Conservation (phyloP, 1,139 yeast species). For the Magnusiomyces fungicola region DNA sequence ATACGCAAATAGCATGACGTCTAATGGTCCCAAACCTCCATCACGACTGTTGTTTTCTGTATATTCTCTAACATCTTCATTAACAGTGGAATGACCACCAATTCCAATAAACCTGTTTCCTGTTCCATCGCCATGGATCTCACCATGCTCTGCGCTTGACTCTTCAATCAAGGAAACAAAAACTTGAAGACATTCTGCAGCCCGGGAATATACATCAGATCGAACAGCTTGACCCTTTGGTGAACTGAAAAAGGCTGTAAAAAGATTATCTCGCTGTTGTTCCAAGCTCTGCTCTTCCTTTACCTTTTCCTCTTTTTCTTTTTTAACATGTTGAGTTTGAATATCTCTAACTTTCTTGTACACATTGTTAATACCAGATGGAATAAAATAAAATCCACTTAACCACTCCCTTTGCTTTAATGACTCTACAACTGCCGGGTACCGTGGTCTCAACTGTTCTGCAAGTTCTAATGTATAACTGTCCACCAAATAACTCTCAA, state of each 20-base stretch:
- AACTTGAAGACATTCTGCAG: slow-evolving; percentile 7
- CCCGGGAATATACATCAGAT: slow-evolving; percentile 11
- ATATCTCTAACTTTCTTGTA: neutral
- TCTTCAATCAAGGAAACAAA: slow-evolving; percentile 5
- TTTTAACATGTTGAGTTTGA: neutral
- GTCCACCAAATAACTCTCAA: slow-evolving; percentile 11
- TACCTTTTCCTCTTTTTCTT: neutral
- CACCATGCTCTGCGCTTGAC: slow-evolving; percentile 4
- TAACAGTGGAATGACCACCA: neutral
- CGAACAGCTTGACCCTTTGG: slow-evolving; percentile 9
- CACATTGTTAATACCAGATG: neutral
- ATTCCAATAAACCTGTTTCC: neutral
- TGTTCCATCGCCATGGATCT: neutral
- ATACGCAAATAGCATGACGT: slow-evolving; percentile 24
- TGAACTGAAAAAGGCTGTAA: neutral
- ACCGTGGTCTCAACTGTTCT: slow-evolving; percentile 10
- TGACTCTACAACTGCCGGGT: slow-evolving; percentile 11
- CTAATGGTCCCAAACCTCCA: slow-evolving; percentile 19
- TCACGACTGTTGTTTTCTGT: slow-evolving; percentile 4
- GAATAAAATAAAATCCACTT: neutral
- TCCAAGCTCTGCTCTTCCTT: too few species aligned
- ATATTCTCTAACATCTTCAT: slow-evolving; percentile 1
- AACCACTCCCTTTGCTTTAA: neutral
- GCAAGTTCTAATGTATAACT: slow-evolving; percentile 9
- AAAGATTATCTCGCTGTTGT: too few species aligned